Percentiles rank a stretch among this genome's conserved stretches.
Conservation (phyloP, 176 grass and related monocot genomes). For the Thinopyrum elongatum region DNA sequence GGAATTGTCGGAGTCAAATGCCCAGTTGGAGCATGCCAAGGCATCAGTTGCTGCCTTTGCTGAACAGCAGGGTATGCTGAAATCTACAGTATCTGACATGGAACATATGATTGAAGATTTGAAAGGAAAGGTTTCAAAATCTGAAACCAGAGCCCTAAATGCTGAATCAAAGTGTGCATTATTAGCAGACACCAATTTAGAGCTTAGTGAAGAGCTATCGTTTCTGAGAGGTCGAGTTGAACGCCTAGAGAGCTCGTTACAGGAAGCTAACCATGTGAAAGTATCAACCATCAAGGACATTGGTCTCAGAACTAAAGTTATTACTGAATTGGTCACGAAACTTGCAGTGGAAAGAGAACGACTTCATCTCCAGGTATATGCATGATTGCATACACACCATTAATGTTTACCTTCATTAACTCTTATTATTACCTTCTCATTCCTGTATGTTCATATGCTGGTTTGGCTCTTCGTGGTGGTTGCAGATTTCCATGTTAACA, state of each 20-base stretch:
- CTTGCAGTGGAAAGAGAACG: conserved; percentile 83
- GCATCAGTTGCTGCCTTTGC: conserved; percentile 74
- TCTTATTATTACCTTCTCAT: neutral
- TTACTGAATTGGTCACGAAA: conserved; percentile 75
- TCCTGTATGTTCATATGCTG: conserved; percentile 25
- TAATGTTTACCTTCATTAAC: neutral
- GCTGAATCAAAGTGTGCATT: conserved; percentile 73
- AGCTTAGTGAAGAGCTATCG: conserved; percentile 77
- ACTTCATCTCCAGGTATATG: conserved; percentile 70
- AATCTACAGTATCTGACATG: conserved; percentile 75
- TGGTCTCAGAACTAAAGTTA: conserved; percentile 69
- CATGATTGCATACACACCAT: neutral
- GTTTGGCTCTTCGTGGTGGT: conserved; percentile 4
- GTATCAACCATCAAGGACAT: conserved; percentile 65
- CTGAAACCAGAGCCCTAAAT: conserved; percentile 72
- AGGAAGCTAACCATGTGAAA: conserved; percentile 71
- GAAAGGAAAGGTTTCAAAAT: conserved; percentile 73
- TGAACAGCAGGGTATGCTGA: conserved; percentile 77
- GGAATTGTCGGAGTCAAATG: conserved; percentile 66
- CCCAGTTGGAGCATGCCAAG: conserved; percentile 80
- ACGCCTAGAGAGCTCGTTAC: conserved; percentile 57
- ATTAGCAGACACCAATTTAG: conserved; percentile 81
- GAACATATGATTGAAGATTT: conserved; percentile 82
- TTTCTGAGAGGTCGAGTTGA: conserved; percentile 69
- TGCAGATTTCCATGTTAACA: conserved; percentile 59